These are phyloP conservation scores for Iris pallida DNA, from an alignment of 116 monocot species.

Conservation along the genomic window DNA sequence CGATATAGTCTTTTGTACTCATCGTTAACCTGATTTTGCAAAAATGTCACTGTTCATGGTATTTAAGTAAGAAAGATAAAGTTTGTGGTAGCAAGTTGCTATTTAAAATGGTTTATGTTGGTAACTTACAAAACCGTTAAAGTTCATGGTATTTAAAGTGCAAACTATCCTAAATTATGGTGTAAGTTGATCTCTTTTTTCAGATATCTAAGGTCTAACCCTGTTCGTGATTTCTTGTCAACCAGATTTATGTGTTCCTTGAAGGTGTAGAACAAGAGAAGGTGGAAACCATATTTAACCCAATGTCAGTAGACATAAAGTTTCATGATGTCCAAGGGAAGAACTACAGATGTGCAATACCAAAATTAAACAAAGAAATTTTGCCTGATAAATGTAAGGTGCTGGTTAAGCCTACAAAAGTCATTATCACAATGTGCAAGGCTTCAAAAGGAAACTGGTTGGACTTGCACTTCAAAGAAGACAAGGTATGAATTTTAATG, in stretches of 20 bases:
- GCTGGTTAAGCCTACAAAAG: constrained; percentile 54
- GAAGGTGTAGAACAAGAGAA: constrained; percentile 62
- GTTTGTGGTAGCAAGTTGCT: too few species aligned
- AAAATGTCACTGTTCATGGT: too few species aligned
- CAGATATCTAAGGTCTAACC: too few species aligned
- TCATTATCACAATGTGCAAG: constrained; percentile 52
- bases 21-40: too few species aligned
- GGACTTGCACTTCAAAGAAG: constrained; percentile 68
- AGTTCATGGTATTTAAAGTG: too few species aligned
- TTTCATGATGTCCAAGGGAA: constrained; percentile 62
- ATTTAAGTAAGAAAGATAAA: too few species aligned
- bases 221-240: neutral
- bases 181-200: too few species aligned
- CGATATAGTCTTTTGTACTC: too few species aligned
- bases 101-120: too few species aligned
- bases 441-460: constrained; percentile 65
- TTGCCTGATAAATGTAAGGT: constrained; percentile 59
- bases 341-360: constrained; percentile 60
- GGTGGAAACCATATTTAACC: constrained; percentile 41
- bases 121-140: too few species aligned
- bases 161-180: too few species aligned
- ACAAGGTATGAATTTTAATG: constrained; percentile 38
- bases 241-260: constrained; percentile 62
- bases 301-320: constrained; percentile 59
- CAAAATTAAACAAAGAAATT: constrained; percentile 73